Evolutionary conservation across 495 filamentous ascomycete genomes (phyloP).

Genomic region (Lepraria neglecta): DNA sequence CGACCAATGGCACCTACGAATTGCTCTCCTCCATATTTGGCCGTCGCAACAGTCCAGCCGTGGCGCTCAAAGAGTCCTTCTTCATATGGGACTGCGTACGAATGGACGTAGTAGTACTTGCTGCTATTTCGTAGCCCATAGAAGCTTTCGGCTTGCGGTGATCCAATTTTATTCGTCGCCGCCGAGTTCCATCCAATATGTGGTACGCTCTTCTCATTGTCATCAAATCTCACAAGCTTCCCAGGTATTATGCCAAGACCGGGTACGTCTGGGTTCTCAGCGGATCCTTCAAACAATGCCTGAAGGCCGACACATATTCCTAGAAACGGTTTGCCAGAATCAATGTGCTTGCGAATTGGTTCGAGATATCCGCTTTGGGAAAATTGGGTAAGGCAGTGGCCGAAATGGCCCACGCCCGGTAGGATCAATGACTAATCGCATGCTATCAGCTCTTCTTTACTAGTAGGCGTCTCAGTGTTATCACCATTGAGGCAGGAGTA

Average conservation of each 20-base stretch:
- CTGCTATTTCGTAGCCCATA: constrained; percentile 71
- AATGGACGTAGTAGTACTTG: constrained; percentile 99
- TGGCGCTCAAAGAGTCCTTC: constrained; percentile 63
- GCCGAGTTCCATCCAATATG: constrained; percentile 99
- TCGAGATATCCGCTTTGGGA: constrained; percentile 70
- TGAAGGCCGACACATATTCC: constrained; percentile 95
- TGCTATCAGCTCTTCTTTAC: constrained; percentile 12
- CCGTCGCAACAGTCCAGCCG: constrained; percentile 86
- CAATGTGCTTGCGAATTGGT: constrained; percentile 72
- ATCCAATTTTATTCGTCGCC: constrained; percentile 43
- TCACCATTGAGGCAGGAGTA: constrained; percentile 5
- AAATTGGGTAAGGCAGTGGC: constrained; percentile 84
- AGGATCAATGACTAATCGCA: constrained; percentile 58
- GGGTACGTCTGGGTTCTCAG: constrained; percentile 61
- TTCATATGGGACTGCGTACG: constrained; percentile 75
- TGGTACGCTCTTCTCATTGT: constrained; percentile 76
- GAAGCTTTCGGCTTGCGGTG: constrained; percentile 47
- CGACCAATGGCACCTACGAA: constrained; percentile 88
- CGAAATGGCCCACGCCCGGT: constrained; percentile 94
- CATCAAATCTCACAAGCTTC: constrained; percentile 67
- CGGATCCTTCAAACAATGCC: constrained; percentile 77
- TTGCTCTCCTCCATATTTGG: constrained; percentile 76
- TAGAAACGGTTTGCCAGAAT: constrained; percentile 90
- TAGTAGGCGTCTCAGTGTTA: background rate
- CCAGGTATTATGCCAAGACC: constrained; percentile 72